These are phyloP conservation scores for Colletotrichum truncatum DNA, from an alignment of 2,329 filamentous ascomycete species.

Conservation along the genomic window DNA sequence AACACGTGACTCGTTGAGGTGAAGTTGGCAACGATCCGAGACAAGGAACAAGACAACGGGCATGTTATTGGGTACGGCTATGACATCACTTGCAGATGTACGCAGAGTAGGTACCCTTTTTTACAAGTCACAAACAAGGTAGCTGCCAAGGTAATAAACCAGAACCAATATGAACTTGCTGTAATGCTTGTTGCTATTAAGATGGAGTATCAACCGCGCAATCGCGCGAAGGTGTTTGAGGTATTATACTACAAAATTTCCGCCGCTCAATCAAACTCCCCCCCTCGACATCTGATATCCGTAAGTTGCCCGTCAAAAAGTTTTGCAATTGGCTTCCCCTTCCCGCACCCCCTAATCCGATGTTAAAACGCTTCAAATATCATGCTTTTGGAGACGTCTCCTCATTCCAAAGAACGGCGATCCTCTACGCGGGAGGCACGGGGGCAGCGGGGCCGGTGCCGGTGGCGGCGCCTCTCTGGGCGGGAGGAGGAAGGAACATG, in stretches of 20 bases:
- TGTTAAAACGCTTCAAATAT: no score
- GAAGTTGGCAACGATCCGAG: neutral
- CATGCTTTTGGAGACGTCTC: no score
- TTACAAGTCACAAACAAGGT: neutral
- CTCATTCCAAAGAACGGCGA: no score
- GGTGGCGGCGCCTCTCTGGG: slow-evolving; percentile 35
- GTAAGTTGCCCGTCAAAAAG: no score
- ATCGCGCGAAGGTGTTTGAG: no score
- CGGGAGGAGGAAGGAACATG: slow-evolving; percentile 56
- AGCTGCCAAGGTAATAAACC: neutral
- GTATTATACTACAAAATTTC: neutral
- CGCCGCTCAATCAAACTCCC: neutral
- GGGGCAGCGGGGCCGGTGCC: slow-evolving; percentile 44
- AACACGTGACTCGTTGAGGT: neutral
- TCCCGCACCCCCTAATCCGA: no score
- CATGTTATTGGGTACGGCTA: neutral
- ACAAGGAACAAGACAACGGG: neutral
- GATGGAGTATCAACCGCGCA: no score
- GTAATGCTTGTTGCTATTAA: slow-evolving; percentile 13
- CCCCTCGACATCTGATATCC: no score
- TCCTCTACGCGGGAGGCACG: slow-evolving; percentile 34
- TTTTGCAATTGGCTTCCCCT: no score
- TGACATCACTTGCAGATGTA: no score
- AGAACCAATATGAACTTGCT: neutral
- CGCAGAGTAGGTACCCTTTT: no score